Evolutionary conservation across 176 grass and related monocot genomes (phyloP), one percentile per base, ranked within the genome.

Genomic region (Bromus sterilis): DNA sequence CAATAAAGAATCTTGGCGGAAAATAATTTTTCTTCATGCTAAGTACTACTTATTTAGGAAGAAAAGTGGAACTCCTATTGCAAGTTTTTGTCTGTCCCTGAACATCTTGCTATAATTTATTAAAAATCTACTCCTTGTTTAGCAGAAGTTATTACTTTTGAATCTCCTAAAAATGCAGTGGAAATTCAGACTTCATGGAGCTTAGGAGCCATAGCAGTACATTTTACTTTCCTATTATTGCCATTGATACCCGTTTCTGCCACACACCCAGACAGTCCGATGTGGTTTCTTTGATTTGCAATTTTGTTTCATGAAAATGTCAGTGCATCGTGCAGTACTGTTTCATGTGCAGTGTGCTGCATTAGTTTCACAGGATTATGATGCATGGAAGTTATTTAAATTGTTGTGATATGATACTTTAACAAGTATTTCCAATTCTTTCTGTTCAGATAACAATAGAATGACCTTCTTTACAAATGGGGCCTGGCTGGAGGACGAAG

Each of bases 401-500:
- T 23, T 75, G 62, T 70, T 79, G n/a, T 71, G 51, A 80, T 71
- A 25, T 21, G 70, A 61, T 42, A 56, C 41, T 29, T 44, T 64
- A 60, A 84, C 41, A 9, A 65, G 37, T 79, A 25, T 71, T 56
- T 83, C 20, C 59, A 75, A 51, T 88, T 87, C 21, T 87, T 78
- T 89, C n/a, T 87, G 34, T 60, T 88, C 90, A 94, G 95, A 86
- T 86, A 87, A 89, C 89, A 93, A 93, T 80, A 84, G 76, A 87
- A 81, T 71, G 60, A 12, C 73, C 15, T 77, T 80, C 76, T 98
- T 94, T 82, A 82, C 84, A 56, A 87, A 71, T 82, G 95, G 95
- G 88, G 84, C 59, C 79, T 98, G 95, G 92, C 71, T 94, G 76
- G 92, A 98, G 82, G 44, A 82, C 76, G 75, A 91, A 81, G 95